These are phyloP conservation scores for Curvularia eragrostidis DNA, from an alignment of 2,329 filamentous ascomycete species.

Conservation along the genomic window DNA sequence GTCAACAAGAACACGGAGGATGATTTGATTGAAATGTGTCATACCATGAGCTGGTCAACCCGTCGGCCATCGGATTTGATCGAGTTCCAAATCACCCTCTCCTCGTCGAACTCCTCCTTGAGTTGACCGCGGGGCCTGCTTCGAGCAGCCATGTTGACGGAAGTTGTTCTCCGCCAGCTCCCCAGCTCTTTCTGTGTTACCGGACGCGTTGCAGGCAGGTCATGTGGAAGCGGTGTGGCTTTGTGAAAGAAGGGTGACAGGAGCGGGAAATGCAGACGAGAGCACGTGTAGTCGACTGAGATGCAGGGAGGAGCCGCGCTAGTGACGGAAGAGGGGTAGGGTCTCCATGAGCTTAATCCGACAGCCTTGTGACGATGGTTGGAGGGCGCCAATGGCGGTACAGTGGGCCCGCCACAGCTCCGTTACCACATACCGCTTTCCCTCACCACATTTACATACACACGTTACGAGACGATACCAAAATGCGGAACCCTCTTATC, in stretches of 20 bases:
- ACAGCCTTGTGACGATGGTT: conserved; percentile 29
- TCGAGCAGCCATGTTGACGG: conserved; percentile 53
- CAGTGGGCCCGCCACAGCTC: conserved; percentile 25
- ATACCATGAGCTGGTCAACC: conserved; percentile 57
- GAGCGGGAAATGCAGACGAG: conserved; percentile 12
- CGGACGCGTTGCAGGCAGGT: conserved; percentile 12
- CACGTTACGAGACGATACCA: conserved; percentile 11
- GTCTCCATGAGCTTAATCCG: conserved; percentile 30
- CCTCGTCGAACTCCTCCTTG: conserved; percentile 60
- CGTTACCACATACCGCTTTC: conserved; percentile 17
- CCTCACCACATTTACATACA: conserved; percentile 16
- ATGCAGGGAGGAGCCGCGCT: conserved; percentile 32
- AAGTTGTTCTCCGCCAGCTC: conserved; percentile 16
- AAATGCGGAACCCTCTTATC: conserved; percentile 72
- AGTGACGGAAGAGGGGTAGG: conserved; percentile 29
- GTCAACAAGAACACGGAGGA: neutral
- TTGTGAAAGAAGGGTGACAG: conserved; percentile 6
- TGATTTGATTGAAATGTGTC: conserved; percentile 22
- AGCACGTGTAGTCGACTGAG: conserved; percentile 12
- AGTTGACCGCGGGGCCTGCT: conserved; percentile 53
- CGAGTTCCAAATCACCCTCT: conserved; percentile 58
- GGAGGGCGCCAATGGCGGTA: conserved; percentile 14
- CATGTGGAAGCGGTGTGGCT: conserved; percentile 16
- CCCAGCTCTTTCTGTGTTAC: conserved; percentile 19
- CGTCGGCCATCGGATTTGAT: conserved; percentile 55